These are phyloP conservation scores for Delphinella strobiligena DNA, from an alignment of 2,329 filamentous ascomycete genomes.

Conservation along the genomic window DNA sequence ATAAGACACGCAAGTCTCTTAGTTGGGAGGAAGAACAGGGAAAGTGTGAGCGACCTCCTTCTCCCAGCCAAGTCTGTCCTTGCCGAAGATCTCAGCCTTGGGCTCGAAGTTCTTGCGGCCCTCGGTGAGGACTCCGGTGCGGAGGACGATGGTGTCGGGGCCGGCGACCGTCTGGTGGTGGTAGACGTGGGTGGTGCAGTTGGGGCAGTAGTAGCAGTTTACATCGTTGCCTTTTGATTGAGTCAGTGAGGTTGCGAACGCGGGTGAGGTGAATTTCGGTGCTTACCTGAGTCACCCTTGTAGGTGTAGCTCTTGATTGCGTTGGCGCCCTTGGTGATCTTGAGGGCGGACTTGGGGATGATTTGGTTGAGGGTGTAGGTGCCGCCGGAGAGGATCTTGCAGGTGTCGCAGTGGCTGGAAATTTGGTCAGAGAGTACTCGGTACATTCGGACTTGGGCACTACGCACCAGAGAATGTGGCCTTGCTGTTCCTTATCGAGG, in stretches of 20 bases:
- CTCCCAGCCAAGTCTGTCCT: conserved; percentile 35
- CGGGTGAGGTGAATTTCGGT: background rate
- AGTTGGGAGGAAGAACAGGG: conserved; percentile 26
- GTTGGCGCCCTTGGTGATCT: conserved; percentile 39
- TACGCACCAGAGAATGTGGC: conserved; percentile 33
- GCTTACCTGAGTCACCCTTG: conserved; percentile 40
- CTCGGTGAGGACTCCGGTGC: conserved; percentile 37
- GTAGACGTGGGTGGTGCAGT: conserved; percentile 43
- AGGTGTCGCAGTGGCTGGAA: conserved; percentile 44
- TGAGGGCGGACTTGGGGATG: conserved; percentile 36
- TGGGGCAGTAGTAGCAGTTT: conserved; percentile 46
- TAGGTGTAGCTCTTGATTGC: conserved; percentile 41
- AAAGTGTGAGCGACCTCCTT: conserved; percentile 37
- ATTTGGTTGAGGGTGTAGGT: conserved; percentile 44
- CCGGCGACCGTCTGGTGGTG: conserved; percentile 43
- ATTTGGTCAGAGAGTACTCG: background rate
- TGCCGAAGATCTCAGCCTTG: conserved; percentile 43
- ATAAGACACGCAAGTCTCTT: background rate
- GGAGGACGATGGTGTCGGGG: conserved; percentile 38
- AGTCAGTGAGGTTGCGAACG: background rate
- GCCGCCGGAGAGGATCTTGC: conserved; percentile 40
- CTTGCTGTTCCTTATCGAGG: conserved; percentile 33
- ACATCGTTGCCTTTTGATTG: conserved; percentile 34
- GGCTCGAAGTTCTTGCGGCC: conserved; percentile 36
- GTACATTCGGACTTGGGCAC: conserved; percentile 16